These are phyloP conservation scores for Colletotrichum spaethianum DNA, from an alignment of 2,329 filamentous ascomycete genomes.

Conservation along the genomic window DNA sequence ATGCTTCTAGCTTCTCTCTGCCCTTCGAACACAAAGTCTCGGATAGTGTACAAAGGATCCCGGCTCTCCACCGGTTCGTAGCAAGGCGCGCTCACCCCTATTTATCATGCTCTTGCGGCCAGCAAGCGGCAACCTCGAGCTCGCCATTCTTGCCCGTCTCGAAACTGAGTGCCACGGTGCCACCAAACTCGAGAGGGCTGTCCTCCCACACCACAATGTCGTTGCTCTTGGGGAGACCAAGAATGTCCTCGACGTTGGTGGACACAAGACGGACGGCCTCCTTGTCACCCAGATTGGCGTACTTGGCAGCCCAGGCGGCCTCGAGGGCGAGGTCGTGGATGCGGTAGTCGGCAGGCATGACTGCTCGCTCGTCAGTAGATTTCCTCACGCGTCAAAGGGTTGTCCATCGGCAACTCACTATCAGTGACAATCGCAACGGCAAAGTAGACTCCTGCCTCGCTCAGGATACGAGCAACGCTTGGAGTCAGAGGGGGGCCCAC, in stretches of 20 bases:
- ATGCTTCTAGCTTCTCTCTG: background rate
- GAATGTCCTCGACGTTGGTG: constrained; percentile 57
- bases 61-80: background rate
- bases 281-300: constrained; percentile 51
- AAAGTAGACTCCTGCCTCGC: constrained; percentile 56
- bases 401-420: constrained; percentile 39
- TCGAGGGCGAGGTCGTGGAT: constrained; percentile 57
- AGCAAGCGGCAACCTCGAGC: constrained; percentile 52
- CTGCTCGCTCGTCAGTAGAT: constrained; percentile 34
- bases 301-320: constrained; percentile 58
- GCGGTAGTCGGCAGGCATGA: constrained; percentile 51
- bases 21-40: too few species aligned
- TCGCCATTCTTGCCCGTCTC: constrained; percentile 45
- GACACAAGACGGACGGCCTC: constrained; percentile 55
- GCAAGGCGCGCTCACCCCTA: background rate
- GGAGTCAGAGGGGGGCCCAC: constrained; percentile 58
- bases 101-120: constrained; percentile 36
- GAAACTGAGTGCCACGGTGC: constrained; percentile 55
- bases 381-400: background rate
- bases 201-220: constrained; percentile 62
- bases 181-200: constrained; percentile 56
- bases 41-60: background rate
- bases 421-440: constrained; percentile 49
- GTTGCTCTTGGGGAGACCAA: constrained; percentile 51
- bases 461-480: constrained; percentile 55